Base-by-base conservation (phyloP, 2,329 filamentous ascomycete genomes). In the Ceratocystis variospora region DNA sequence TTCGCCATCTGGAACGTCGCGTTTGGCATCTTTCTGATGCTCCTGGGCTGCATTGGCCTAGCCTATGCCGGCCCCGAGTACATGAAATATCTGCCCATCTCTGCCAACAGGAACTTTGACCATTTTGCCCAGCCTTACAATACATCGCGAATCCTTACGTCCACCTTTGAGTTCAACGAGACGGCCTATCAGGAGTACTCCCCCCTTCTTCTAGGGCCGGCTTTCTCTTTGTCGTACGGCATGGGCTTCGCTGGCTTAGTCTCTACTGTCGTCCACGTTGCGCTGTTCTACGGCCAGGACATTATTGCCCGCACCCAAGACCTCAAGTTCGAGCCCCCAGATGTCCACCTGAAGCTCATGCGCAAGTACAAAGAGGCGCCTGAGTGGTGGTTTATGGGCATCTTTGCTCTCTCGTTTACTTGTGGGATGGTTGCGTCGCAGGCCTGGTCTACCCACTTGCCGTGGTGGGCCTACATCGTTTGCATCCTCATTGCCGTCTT, bases 101-200 rank as follows among this genome's bases (percentile, higher is more conserved):
- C 77, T 62, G 79, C 80, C 70, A 82, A 80, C 44, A 73, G 71
- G 59, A 82, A 79, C 69, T 84, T 81, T 77, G 86, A 88, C 75
- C 88, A 87, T 71, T 85, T 78, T 0, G 85, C 83, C 28, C 72
- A 75, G 1, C 69, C 76, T 8, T 88, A 88, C 75, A 80, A 87
- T 68, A 83, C 85, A 3, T 77, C 77, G 2, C 78, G 77, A n/a
- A 85, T 88, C 62, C 77, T 88, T 19, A 80, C 80, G 65, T 70
- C 74, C 3, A 77, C 84, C 69, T 75, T 78, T 65, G 77, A 80
- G n/a, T 82, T 88, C 67, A 81, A 87, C 72, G 79, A 80, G 70
- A 79, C 77, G 2, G 81, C 81, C 15, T 88, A 88, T 73, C 76
- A 80, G 68, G 76, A 77, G 25, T 88, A 88, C 73, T 88, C 79